Evolutionary conservation across 768 basidiomycete genomes (phyloP).

Genomic region (Serendipita sp.): DNA sequence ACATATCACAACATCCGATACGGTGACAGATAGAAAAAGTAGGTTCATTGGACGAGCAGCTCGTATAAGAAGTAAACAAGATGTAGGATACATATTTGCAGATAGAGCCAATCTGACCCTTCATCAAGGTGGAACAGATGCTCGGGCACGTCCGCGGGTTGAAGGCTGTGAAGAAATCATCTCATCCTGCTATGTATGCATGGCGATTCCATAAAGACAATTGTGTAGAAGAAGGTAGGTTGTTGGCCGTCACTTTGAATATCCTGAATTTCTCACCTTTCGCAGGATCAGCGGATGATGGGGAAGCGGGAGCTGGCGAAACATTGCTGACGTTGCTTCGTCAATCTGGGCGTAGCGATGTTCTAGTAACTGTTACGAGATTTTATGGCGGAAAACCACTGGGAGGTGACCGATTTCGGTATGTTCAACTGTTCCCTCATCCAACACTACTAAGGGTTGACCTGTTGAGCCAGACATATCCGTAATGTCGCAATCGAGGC

Average conservation of each 20-base stretch:
- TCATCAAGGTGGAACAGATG: not conserved
- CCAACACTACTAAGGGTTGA: not conserved
- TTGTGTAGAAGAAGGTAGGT: not conserved
- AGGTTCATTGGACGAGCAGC: not conserved
- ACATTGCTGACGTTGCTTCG: not conserved
- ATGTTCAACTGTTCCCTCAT: not conserved
- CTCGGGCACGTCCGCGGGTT: not conserved
- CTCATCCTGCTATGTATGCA: not conserved
- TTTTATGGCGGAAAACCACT: constrained; percentile 1
- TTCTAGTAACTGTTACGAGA: not conserved
- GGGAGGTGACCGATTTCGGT: not conserved
- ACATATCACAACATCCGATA: not conserved
- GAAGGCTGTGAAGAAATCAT: not conserved
- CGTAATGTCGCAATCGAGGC: not conserved
- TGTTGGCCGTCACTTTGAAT: not conserved
- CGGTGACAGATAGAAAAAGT: not conserved
- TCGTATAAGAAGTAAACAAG: not conserved
- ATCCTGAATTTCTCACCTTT: not conserved
- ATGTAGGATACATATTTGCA: not conserved
- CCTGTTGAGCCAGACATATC: not conserved
- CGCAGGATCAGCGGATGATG: not conserved
- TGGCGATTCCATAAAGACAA: not conserved
- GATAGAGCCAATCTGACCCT: not conserved
- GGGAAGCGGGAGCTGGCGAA: not conserved
- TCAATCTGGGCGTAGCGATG: too few relatives aligned